Percentiles rank a stretch among this genome's conserved stretches.
phyloP scores from a whole-genome alignment of 805 yeast genomes.

The Wickerhamomyces xylosicus region DNA sequence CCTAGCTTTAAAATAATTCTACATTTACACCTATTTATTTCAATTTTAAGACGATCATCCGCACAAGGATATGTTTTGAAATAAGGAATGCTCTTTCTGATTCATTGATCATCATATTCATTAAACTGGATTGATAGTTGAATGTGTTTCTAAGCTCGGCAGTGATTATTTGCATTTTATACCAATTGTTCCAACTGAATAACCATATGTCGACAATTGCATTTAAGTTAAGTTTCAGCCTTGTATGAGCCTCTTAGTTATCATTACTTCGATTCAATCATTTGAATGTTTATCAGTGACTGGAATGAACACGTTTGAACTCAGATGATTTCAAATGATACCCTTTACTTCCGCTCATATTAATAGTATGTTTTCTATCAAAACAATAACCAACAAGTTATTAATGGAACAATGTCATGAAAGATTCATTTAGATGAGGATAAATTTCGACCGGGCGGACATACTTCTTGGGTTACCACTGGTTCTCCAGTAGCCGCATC shows the following conservation, averaged over 20 bases:
- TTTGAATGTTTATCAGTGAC: neutral
- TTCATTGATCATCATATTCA: too few species aligned
- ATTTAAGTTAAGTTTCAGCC: slow-evolving; percentile 16
- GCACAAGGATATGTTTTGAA: too few species aligned
- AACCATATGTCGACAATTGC: slow-evolving; percentile 15
- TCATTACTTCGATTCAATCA: neutral
- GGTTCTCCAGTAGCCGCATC: slow-evolving; percentile 32
- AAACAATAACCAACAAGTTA: neutral
- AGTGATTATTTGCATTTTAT: slow-evolving; percentile 13
- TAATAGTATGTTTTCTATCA: neutral
- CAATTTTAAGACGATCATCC: too few species aligned
- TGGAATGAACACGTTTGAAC: too few species aligned
- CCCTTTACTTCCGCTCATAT: neutral
- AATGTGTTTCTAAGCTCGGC: slow-evolving; percentile 1
- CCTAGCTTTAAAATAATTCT: too few species aligned
- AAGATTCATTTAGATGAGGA: slow-evolving; percentile 10
- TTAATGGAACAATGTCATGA: neutral
- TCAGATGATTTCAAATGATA: too few species aligned
- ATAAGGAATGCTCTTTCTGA: too few species aligned
- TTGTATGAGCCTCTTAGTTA: slow-evolving; percentile 12
- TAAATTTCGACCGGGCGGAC: slow-evolving; percentile 41
- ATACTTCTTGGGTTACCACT: slow-evolving; percentile 26
- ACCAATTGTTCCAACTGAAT: slow-evolving; percentile 17
- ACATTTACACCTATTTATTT: too few species aligned
- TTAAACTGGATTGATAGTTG: too few species aligned